Evolutionary conservation across 78 protist genomes (phyloP).

Genomic region (Pigoraptor vietnamica): DNA sequence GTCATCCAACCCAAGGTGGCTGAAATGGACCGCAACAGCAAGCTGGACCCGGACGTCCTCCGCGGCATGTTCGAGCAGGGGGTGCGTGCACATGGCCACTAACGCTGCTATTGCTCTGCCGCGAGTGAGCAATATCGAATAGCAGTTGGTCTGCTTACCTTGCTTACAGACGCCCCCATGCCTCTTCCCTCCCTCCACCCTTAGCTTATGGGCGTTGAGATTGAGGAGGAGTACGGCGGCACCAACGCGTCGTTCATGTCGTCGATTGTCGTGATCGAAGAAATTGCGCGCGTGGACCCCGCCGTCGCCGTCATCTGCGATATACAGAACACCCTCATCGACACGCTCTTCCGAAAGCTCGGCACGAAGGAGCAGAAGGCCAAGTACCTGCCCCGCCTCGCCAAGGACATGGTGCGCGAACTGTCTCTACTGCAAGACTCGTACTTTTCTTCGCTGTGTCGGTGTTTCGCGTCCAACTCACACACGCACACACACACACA

Average conservation of each 20-base stretch:
- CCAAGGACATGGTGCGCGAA: slow-evolving; percentile 36
- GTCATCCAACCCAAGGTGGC: neutral
- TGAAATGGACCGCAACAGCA: neutral
- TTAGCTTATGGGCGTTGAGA: slow-evolving; percentile 79
- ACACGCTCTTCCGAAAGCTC: slow-evolving; percentile 37
- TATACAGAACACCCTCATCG: neutral
- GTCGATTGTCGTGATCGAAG: slow-evolving; percentile 77
- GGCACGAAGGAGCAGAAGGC: slow-evolving; percentile 52
- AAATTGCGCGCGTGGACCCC: slow-evolving; percentile 48
- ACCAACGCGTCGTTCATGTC: slow-evolving; percentile 57
- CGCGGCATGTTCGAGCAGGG: slow-evolving; percentile 42
- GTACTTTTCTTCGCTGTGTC: too few relatives aligned
- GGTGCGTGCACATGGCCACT: too few relatives aligned
- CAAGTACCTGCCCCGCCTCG: slow-evolving; percentile 67
- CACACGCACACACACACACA: too few relatives aligned
- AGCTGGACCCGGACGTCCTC: neutral
- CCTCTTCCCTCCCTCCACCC: too few relatives aligned
- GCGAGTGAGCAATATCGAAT: too few relatives aligned
- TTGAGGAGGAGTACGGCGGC: slow-evolving; percentile 68
- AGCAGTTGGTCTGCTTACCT: too few relatives aligned
- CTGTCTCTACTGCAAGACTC: too few relatives aligned
- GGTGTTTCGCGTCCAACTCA: too few relatives aligned
- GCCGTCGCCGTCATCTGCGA: neutral
- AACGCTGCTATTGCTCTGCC: too few relatives aligned
- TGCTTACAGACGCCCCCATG: too few relatives aligned